Evolutionary conservation across 164 flowering plant species (phyloP).

Genomic region (Euptelea pleiosperma): DNA sequence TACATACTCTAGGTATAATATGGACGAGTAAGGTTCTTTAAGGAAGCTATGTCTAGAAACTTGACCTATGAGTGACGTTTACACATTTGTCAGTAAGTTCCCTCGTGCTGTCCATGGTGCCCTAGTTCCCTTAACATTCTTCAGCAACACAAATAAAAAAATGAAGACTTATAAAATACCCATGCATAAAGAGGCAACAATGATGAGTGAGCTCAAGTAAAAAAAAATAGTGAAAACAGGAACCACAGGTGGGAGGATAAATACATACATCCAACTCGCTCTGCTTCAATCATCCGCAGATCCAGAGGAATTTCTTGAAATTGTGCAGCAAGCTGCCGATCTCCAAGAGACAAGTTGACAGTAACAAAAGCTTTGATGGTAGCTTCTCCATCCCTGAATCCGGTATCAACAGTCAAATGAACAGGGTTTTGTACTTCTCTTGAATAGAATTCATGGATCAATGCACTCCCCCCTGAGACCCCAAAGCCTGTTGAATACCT

Average conservation of each 20-base stretch:
- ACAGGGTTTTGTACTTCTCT: conserved; percentile 84
- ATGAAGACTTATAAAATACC: too few species aligned
- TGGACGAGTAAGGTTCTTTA: too few species aligned
- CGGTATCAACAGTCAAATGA: conserved; percentile 90
- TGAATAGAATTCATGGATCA: conserved; percentile 91
- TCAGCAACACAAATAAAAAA: too few species aligned
- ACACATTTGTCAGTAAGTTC: too few species aligned
- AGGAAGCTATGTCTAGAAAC: too few species aligned
- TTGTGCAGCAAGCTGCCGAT: conserved; percentile 84
- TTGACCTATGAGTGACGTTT: too few species aligned
- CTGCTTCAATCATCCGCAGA: conserved; percentile 90
- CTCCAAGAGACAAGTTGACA: conserved; percentile 70
- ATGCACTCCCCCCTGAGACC: conserved; percentile 80
- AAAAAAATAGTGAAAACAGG: too few species aligned
- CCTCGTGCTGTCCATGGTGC: too few species aligned
- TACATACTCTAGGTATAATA: too few species aligned
- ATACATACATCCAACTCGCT: conserved; percentile 84
- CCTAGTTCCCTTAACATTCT: too few species aligned
- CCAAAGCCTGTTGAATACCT: conserved; percentile 98
- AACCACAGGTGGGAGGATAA: not conserved
- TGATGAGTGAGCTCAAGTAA: not conserved
- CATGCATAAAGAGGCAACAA: too few species aligned
- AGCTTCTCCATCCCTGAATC: conserved; percentile 70
- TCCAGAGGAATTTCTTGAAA: conserved; percentile 93
- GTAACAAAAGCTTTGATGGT: conserved; percentile 78